Evolutionary conservation across 352 stramenopile species (phyloP).

Genomic region (Thalassiosira livingstoniorum): DNA sequence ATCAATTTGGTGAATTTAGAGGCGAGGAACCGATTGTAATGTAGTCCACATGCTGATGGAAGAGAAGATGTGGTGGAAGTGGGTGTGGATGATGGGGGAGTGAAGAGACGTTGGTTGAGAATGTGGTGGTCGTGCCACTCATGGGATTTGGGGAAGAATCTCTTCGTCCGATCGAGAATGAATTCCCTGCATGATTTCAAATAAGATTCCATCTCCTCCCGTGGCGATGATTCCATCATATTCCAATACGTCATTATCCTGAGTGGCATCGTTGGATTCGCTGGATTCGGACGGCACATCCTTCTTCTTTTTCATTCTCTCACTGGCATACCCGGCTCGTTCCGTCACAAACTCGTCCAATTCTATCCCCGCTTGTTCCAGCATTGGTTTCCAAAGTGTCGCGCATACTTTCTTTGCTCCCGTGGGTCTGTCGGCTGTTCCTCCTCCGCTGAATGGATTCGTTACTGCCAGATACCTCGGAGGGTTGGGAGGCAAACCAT

Average conservation of each 20-base stretch:
- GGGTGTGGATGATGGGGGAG: too few relatives aligned
- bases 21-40: slow-evolving; percentile 83
- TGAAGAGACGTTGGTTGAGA: too few relatives aligned
- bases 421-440: slow-evolving; percentile 43
- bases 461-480: slow-evolving; percentile 75
- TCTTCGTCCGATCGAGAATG: slow-evolving; percentile 57
- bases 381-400: slow-evolving; percentile 71
- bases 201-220: slow-evolving; percentile 83
- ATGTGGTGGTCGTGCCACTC: too few relatives aligned
- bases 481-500: neutral
- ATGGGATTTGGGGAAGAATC: too few relatives aligned
- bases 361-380: slow-evolving; percentile 74
- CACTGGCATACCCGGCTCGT: slow-evolving; percentile 65
- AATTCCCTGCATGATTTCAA: slow-evolving; percentile 82
- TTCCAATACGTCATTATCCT: slow-evolving; percentile 59
- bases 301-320: slow-evolving; percentile 57
- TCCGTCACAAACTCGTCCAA: slow-evolving; percentile 71
- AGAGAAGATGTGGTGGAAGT: too few relatives aligned
- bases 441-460: slow-evolving; percentile 77
- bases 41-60: slow-evolving; percentile 84
- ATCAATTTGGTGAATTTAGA: slow-evolving; percentile 69
- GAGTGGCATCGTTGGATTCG: neutral
- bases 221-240: slow-evolving; percentile 81
- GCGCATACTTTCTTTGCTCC: slow-evolving; percentile 60
- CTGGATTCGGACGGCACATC: neutral